Base-by-base conservation (phyloP, 352 stramenopile species). In the Aphanomyces stellatus region DNA sequence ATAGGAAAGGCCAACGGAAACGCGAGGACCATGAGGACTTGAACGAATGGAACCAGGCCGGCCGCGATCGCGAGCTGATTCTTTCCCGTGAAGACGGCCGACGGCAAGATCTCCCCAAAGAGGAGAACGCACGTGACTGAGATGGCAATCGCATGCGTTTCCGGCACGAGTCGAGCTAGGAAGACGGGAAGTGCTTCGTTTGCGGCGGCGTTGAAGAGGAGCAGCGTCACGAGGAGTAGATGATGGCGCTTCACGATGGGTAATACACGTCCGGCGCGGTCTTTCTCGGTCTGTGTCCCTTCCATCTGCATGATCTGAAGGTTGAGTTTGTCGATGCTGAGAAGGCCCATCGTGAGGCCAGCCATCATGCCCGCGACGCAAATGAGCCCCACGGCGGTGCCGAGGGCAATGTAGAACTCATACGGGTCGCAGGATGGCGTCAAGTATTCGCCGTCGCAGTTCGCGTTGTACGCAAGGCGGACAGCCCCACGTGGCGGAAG, bases 51-150 rank as follows among this genome's bases (percentile, higher is more conserved):
- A 17, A 84, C 78, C 41, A 98, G 75, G 30, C 65, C 69, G 17
- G 86, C 74, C 0, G 91, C 93, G 24, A 98, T 92, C 10, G 74
- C 65, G 3, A 99, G 77, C 74, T 98, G 94, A 70, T 96, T 84
- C 6, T 91, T 93, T 0, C 95, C 94, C 2, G 94, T 99, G 69
- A 98, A 99, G 6, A 98, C 73, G 0, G 95, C 95, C 0, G 82
- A 96, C 11, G 95, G 95, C n/a, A 99, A 79, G 66, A 99, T 98
- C 71, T 99, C 96, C 6, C 95, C 95, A 74, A 98, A 98, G 30
- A 98, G 69, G 19, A 99, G 76, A 31, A 99, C 90, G 22, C 96
- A 85, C 0, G 91, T 98, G 2, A 98, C 94, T 4, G 91, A 98
- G n/a, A 98, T 75, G n/a, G 98, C 71, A 69, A 99, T 93, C 13